Evolutionary conservation across 1,139 yeast species (phyloP), one percentile per base, ranked within the genome.

Genomic region (Debaryomyces robertsiae): DNA sequence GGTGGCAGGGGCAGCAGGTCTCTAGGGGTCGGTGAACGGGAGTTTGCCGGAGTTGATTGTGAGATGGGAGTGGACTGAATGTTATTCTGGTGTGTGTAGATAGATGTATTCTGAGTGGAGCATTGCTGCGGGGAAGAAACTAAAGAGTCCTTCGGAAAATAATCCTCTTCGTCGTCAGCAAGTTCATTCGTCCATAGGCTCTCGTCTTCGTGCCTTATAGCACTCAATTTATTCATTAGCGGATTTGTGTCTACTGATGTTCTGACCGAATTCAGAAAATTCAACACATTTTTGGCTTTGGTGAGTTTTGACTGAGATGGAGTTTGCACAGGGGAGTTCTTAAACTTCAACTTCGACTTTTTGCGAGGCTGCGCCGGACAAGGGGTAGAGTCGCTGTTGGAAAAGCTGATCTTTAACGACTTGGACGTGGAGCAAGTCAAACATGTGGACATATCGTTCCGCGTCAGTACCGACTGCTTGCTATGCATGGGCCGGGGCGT

Each of bases 31-130:
- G 61, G 53, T 9, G 60, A 56, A 28, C 67, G 42, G 15, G 65
- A 61, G 42, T 65, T 63, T 10, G 69, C 57, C 3, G 70, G 70
- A 0, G 70, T 65, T 2, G 68, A 62, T 42, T 63, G 68, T 1
- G 68, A 61, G n/a, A 65, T 63, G 1, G 69, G 69, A 1, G 65
- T 63, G 4, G 60, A 52, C 31, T 57, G 46, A 5, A 39, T 40
- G 24, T 27, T 32, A 6, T 28, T 41, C 6, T 31, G 33, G 25
- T 32, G 31, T 6, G 50, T 40, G 28, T 42, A 41, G 10, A 42
- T 29, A 4, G 47, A 42, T 6, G 47, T 41, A 33, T 43, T 41
- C 6, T 34, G 28, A 1, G 47, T 42, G 10, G 41, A 36, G 5
- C 40, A 30, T 23, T 23, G 30, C 15, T 33, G 30, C 4, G 45